A percentile compares a stretch with the other conserved stretches of the same genome.
Conservation (phyloP, 148 eudicot species). For the Hydrangea macrophylla region DNA sequence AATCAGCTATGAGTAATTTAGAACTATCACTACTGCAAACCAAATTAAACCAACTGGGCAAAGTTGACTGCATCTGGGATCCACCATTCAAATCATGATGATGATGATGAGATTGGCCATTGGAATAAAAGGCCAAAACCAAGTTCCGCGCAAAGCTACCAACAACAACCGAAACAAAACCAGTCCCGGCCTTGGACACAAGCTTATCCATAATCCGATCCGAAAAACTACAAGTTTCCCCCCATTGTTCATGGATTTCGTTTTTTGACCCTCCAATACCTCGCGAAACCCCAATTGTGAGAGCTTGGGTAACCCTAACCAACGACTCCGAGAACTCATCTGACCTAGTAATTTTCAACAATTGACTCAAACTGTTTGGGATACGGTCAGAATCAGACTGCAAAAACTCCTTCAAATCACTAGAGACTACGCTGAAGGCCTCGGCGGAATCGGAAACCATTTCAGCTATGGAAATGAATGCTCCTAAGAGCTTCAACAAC, state of each 20-base stretch:
- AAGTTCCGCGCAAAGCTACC: slow-evolving; percentile 88
- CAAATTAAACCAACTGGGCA: slow-evolving; percentile 40
- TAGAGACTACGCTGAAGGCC: slow-evolving; percentile 51
- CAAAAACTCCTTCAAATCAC: slow-evolving; percentile 71
- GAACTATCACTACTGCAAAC: slow-evolving; percentile 39
- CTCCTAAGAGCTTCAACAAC: slow-evolving; percentile 41
- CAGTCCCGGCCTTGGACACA: slow-evolving; percentile 60
- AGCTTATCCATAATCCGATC: slow-evolving; percentile 61
- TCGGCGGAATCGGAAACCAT: slow-evolving; percentile 71
- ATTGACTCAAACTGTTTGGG: slow-evolving; percentile 76
- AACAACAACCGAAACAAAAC: slow-evolving; percentile 73
- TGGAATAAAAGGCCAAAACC: slow-evolving; percentile 51
- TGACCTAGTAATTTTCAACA: slow-evolving; percentile 60
- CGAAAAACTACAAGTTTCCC: slow-evolving; percentile 22
- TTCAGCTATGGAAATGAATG: slow-evolving; percentile 49
- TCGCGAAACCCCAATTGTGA: slow-evolving; percentile 56
- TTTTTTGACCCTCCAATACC: slow-evolving; percentile 36
- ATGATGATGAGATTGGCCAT: slow-evolving; percentile 5
- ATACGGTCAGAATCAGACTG: slow-evolving; percentile 67
- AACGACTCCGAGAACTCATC: slow-evolving; percentile 60
- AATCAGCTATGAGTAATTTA: slow-evolving; percentile 49
- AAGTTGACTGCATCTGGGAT: slow-evolving; percentile 15
- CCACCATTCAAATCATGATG: slow-evolving; percentile 20
- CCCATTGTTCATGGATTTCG: slow-evolving; percentile 26
- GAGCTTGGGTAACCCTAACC: slow-evolving; percentile 47